Base-by-base conservation (phyloP, 1,139 yeast genomes). In the Komagataea norvegica region DNA sequence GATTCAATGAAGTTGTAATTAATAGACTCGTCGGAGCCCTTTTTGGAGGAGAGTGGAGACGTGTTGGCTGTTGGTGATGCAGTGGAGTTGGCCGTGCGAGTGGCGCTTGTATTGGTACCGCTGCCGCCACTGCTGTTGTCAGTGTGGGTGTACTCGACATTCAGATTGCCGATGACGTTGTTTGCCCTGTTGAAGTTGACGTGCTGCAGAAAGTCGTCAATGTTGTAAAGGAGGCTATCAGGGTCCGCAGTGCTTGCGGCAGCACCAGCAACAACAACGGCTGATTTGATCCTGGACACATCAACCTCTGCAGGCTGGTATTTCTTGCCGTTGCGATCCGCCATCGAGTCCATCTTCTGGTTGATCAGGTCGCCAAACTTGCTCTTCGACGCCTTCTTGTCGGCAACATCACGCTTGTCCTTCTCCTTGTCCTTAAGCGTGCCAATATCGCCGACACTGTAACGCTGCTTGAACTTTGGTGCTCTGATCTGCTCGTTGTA, bases 401-500 rank as follows among this genome's bases (percentile, higher is more conserved):
- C 6, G 13, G 23, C 26, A 17, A 18, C 8, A 6, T 6, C 16
- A 15, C 9, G 15, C 25, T 6, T 17, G 29, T 27, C 21, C 13
- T 9, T 1, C 20, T 24, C 25, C 37, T 19, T 24, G 5, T 24
- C 26, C 13, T 32, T 17, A n/a, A 25, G 27, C 16, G 33, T 34
- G 7, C 47, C 46, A 19, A 45, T 45, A 24, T 42, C 41, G 5
- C 36, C 33, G 1, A 37, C 17, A 10, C 32, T 33, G 8, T 29
- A 34, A 2, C 47, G 44, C 4, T 41, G 44, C 15, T 40, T 46
- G 34, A 53, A 47, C 39, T 53, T 53, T 3, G 57, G 57, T 1
- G 54, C 57, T 20, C 57, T 40, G 14, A 53, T 53, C 36, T 52
- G 56, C 29, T 51, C 49, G 36, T 53, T 47, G 32, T 53, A 49